These are phyloP conservation scores for Xylaria scruposa DNA, from an alignment of 495 filamentous ascomycete species.

Conservation along the genomic window DNA sequence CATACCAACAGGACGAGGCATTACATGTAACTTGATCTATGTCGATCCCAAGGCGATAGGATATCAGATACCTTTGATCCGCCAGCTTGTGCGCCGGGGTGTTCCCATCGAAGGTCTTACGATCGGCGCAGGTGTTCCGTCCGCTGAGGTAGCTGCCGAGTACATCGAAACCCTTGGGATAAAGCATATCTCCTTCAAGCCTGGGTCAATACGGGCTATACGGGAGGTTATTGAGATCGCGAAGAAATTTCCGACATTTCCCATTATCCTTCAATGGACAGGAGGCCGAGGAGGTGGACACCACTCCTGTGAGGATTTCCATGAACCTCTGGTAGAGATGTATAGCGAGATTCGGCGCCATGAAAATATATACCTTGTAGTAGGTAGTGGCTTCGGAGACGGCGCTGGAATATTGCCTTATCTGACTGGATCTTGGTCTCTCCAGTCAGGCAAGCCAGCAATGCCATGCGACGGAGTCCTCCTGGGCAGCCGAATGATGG, in stretches of 20 bases:
- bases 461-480: constrained; percentile 82
- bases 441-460: constrained; percentile 69
- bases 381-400: constrained; percentile 78
- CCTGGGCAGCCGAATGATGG: constrained; percentile 80
- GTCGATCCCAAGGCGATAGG: constrained; percentile 83
- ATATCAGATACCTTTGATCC: constrained; percentile 84
- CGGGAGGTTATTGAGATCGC: constrained; percentile 78
- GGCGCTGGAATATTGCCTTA: constrained; percentile 80
- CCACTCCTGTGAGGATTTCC: constrained; percentile 83
- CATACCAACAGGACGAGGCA: constrained; percentile 79
- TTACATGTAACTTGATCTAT: constrained; percentile 84
- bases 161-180: constrained; percentile 79
- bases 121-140: constrained; percentile 80
- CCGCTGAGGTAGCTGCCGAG: constrained; percentile 78
- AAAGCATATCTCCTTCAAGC: constrained; percentile 83
- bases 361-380: constrained; percentile 73
- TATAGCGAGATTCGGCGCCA: constrained; percentile 71
- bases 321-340: constrained; percentile 77
- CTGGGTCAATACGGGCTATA: constrained; percentile 75
- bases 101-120: constrained; percentile 82
- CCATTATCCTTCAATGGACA: constrained; percentile 80
- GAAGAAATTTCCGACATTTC: constrained; percentile 75
- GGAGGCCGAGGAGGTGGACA: constrained; percentile 81
- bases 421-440: constrained; percentile 74
- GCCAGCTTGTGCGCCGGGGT: constrained; percentile 72